Conservation (phyloP, 1,284 basidiomycete species). For the Lentinula novae-zelandiae region DNA sequence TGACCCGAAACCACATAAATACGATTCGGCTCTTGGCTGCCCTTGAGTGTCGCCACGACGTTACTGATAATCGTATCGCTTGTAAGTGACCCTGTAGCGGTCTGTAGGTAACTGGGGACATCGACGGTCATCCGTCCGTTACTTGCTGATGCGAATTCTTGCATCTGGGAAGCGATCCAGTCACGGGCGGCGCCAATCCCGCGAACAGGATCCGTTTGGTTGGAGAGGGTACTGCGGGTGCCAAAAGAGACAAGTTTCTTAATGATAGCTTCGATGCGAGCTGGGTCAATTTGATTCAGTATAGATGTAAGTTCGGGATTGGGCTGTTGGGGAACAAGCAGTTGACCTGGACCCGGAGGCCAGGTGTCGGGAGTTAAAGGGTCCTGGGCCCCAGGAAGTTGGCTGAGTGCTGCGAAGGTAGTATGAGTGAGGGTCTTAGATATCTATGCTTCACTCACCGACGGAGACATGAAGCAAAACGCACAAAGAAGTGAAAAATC, state of each 20-base stretch:
- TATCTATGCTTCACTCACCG: background rate
- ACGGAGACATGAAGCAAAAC: background rate
- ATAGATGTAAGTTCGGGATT: slow-evolving; percentile 39
- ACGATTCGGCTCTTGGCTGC: slow-evolving; percentile 43
- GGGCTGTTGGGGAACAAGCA: slow-evolving; percentile 38
- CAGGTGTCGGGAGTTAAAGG: slow-evolving; percentile 28
- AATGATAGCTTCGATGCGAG: slow-evolving; percentile 42
- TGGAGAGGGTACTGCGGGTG: slow-evolving; percentile 49
- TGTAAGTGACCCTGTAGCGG: slow-evolving; percentile 32
- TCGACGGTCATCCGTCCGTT: slow-evolving; percentile 43
- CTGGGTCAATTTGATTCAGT: slow-evolving; percentile 40
- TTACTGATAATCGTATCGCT: slow-evolving; percentile 44
- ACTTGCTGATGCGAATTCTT: slow-evolving; percentile 35
- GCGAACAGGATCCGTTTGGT: slow-evolving; percentile 44
- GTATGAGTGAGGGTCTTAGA: background rate
- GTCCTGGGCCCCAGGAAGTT: slow-evolving; percentile 7
- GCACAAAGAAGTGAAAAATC: background rate
- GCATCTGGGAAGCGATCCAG: slow-evolving; percentile 49
- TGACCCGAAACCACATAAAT: slow-evolving; percentile 53
- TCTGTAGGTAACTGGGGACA: slow-evolving; percentile 44
- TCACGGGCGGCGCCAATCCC: slow-evolving; percentile 54
- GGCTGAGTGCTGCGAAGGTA: slow-evolving; percentile 3
- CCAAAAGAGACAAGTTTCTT: slow-evolving; percentile 51
- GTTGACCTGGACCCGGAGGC: slow-evolving; percentile 44
- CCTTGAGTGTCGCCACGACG: slow-evolving; percentile 45